Evolutionary conservation across 1,284 basidiomycete species (phyloP).

Genomic region (Cronartium quercuum): DNA sequence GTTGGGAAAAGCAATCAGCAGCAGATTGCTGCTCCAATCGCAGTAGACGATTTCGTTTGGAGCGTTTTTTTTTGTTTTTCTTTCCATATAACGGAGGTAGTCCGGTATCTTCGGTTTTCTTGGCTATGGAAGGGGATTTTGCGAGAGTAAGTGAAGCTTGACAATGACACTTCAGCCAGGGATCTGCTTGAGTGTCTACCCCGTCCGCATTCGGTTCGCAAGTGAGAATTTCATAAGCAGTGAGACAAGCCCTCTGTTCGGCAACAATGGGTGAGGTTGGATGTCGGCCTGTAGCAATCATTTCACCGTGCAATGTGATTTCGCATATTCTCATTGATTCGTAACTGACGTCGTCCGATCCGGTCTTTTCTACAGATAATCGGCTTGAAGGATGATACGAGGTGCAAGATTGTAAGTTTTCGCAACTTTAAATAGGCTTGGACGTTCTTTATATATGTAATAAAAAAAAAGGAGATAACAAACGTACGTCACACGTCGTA

Average conservation of each 20-base stretch:
- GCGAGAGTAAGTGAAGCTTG: background rate
- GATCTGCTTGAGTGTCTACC: background rate
- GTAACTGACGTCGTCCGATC: background rate
- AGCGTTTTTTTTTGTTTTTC: background rate
- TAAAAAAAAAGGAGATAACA: background rate
- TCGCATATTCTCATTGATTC: constrained; percentile 8
- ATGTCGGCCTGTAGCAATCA: constrained; percentile 10
- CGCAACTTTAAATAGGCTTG: background rate
- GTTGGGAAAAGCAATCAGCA: too few species aligned
- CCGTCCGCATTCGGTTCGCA: background rate
- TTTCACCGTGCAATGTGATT: constrained; percentile 25
- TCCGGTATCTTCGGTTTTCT: background rate
- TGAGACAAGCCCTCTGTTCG: constrained; percentile 26
- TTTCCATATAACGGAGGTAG: background rate
- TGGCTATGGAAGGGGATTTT: background rate
- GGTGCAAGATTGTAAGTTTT: too few species aligned
- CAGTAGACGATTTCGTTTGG: too few species aligned
- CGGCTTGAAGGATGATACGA: background rate
- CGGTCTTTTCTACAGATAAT: background rate
- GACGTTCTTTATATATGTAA: background rate
- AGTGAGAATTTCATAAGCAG: constrained; percentile 2
- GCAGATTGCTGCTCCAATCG: too few species aligned
- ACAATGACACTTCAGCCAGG: background rate
- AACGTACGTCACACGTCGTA: background rate
- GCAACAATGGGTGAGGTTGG: constrained; percentile 15